Base-by-base conservation (phyloP, 2,329 filamentous ascomycete species). In the Leptosphaerulina australis region DNA sequence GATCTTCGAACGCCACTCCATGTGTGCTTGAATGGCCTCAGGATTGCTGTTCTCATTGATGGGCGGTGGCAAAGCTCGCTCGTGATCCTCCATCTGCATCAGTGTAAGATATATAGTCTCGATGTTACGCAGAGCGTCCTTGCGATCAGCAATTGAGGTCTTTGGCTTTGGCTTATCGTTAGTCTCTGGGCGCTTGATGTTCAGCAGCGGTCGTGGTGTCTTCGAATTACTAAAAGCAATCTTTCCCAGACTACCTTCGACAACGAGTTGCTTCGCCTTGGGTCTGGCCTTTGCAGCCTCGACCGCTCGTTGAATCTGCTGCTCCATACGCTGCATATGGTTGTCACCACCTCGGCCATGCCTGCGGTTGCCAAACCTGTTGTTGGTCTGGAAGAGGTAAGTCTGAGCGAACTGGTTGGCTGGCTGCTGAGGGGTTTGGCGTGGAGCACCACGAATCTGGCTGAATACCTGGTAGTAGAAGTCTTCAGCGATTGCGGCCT, bases 171-270 rank as follows among this genome's bases (percentile, higher is more conserved):
- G 56, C 49, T 74, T 68, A 34, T 85, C 83, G 30, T 78, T 78
- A 58, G 80, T 86, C 40, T 97, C 92, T 15, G 84, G 81, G 24
- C 92, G 88, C 79, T 96, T 97, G 77, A 99, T 92, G 71, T 95
- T 99, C 39, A 99, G 85, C 49, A 97, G 79, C 12, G 93, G 91
- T 74, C 96, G 94, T 0, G 94, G 94, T 0, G 94, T 96, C 79
- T 97, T 99, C 37, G 94, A 91, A 67, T 99, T 99, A 79, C 93
- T 97, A 77, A 97, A 99, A 0, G 93, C 96, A 50, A 99, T 99
- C 78, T 97, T 99, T 59, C 94, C 94, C 39, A 99, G 77, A 67
- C 91, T 97, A 20, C 94, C 94, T 69, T 97, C 93, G 51, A 99
- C 93, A 15, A 97, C 92, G 7, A 99, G 81, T 71, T 97, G 92